Base-by-base conservation (phyloP, 345 rosid species). In the Iberis pinnata region DNA sequence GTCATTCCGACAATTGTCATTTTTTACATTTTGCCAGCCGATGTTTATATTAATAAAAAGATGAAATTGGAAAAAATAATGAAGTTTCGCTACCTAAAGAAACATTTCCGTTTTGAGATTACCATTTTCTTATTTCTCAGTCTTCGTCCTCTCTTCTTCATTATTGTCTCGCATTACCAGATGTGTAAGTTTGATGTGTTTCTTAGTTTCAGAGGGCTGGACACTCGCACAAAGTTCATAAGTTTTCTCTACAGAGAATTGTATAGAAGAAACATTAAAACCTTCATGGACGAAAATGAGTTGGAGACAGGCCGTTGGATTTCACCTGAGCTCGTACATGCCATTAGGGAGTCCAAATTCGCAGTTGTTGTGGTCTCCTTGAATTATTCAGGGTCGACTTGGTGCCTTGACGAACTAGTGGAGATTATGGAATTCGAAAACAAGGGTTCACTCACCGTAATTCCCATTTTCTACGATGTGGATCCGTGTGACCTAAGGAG, bases 191-290 rank as follows among this genome's bases (percentile, higher is more conserved):
- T 0, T 40, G 67, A 64, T 41, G 66, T 64, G 20, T 70, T 70
- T 18, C 32, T 70, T 0, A 70, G 70, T 43, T 70, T 70, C 46
- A 64, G 74, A 64, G 74, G 70, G 1, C 4, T 0, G 32, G 74
- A 70, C 60, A 70, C 67, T 11, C 67, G 74, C 3, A 32, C 57
- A 1, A 49, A 1, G 35, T 48, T 70, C 38, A 42, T 55, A n/a
- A 60, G 67, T 3, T 66, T 59, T 18, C 58, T 70, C 37, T 26
- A 64, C 55, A 48, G 10, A 12, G 67, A 55, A 42, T 1, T 70
- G 3, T 6, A 2, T 2, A 49, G 63, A 16, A 59, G 38, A 2
- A 13, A 25, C 3, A 54, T 70, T 13, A 25, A 12, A 19, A 41
- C 70, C 0, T 64, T 64, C 59, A 64, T 46, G 41, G 74, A 64